Evolutionary conservation across 768 basidiomycete genomes (phyloP).

Genomic region (Russula sp.): DNA sequence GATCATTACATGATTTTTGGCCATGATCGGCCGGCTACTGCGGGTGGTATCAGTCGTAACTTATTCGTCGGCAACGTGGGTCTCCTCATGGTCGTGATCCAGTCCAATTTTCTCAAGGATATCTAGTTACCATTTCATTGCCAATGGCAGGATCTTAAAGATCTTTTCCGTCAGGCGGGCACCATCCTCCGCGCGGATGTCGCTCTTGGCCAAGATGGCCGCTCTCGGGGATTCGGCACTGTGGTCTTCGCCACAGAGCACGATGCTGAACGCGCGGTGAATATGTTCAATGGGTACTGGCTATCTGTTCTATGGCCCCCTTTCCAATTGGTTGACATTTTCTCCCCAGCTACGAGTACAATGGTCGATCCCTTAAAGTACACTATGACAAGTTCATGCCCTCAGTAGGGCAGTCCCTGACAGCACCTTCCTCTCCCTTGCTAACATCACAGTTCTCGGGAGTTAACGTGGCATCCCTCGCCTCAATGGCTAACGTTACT

Average conservation of each 20-base stretch:
- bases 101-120: constrained; percentile 27
- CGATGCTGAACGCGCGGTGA: constrained; percentile 81
- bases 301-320: not conserved
- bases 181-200: constrained; percentile 90
- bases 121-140: constrained; percentile 83
- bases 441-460: constrained; percentile 12
- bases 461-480: constrained; percentile 3
- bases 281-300: constrained; percentile 85
- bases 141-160: constrained; percentile 98
- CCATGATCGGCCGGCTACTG: constrained; percentile 34
- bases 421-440: constrained; percentile 29
- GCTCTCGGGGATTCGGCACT: constrained; percentile 90
- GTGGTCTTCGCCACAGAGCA: constrained; percentile 80
- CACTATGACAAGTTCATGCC: constrained; percentile 81
- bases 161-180: constrained; percentile 89
- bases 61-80: constrained; percentile 89
- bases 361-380: constrained; percentile 83
- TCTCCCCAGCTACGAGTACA: constrained; percentile 71
- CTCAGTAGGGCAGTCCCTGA: constrained; percentile 33
- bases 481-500: constrained; percentile 17
- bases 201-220: constrained; percentile 80
- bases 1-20: constrained; percentile 33
- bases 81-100: constrained; percentile 32
- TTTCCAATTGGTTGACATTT: constrained; percentile 3
- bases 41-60: constrained; percentile 45